These are phyloP conservation scores for Prosopis cineraria DNA, from an alignment of 306 rosid genomes.

Conservation along the genomic window DNA sequence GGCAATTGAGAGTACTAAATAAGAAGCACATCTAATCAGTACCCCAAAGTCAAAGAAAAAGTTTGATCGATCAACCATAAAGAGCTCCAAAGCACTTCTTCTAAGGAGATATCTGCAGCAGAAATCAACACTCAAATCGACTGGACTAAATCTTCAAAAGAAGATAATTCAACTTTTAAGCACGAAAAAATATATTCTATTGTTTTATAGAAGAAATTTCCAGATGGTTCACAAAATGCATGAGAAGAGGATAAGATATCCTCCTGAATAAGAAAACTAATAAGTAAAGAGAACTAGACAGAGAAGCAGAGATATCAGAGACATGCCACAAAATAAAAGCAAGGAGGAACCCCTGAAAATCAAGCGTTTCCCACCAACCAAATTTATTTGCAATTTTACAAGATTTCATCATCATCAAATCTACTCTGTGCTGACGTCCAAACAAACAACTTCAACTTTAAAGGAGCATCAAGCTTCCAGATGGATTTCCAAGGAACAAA, in stretches of 20 bases:
- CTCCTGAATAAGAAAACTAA: neutral
- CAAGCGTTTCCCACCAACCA: neutral
- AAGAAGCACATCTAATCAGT: constrained; percentile 37
- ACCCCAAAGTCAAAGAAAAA: constrained; percentile 98
- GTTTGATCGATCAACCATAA: constrained; percentile 91
- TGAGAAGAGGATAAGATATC: neutral
- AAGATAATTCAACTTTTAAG: constrained; percentile 10
- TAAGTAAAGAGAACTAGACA: neutral
- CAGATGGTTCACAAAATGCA: neutral
- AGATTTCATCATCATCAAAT: neutral
- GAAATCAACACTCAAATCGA: constrained; percentile 24
- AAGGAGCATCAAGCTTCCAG: neutral
- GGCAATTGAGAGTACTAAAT: constrained; percentile 11
- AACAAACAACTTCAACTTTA: neutral
- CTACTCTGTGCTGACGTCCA: neutral
- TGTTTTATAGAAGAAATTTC: neutral
- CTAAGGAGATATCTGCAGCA: constrained; percentile 82
- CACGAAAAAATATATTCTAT: constrained; percentile 1
- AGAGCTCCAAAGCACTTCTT: constrained; percentile 96
- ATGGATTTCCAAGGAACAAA: neutral
- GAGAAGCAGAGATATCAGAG: neutral
- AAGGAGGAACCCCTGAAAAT: neutral
- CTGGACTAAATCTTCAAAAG: constrained; percentile 6
- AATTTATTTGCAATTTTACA: neutral
- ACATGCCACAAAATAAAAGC: neutral